Base-by-base conservation (phyloP, 2,329 filamentous ascomycete species). In the Diaporthe australafricana region DNA sequence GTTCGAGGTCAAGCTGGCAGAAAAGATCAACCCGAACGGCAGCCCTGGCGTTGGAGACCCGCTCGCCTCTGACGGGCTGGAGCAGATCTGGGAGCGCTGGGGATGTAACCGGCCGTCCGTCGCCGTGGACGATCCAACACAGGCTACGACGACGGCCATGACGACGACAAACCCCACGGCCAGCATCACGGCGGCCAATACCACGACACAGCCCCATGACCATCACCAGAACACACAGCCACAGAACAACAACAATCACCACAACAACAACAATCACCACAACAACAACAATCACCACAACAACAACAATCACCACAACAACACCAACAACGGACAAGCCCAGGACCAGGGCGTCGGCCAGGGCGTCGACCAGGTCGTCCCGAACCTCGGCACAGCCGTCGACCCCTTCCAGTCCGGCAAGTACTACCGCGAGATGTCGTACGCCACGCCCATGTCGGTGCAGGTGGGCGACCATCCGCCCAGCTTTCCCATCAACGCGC, bases 401-500 rank as follows among this genome's bases (percentile, higher is more conserved):
- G 60, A 63, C 42, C 35, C 47, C 14, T 69, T 52, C 55, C 67
- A 72, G 40, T 48, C 55, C 25, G 62, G 62, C 16, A 66, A 56
- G 42, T 70, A 70, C 20, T 72, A 80, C 56, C 80, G 82, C 17
- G 75, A 80, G 30, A 73, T 73, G 45, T 77, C 79, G 30, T 83
- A 76, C 62, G 71, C 72, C 48, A 66, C 75, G 45, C 77, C 78
- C 32, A 73, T 77, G 6, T 74, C 74, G 53, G 70, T 79, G 22
- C 70, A 74, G 42, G 74, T 78, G 70, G 75, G 75, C 42, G 73
- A 74, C n/a, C 73, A 75, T 14, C 75, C 80, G 63, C 81, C 81
- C 2, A 76, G 75, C 12, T 77, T 84, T 47, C 81, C 83, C 1
- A 76, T 81, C 63, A 77, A 82, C 42, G 82, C 78, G 6, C 79